phyloP scores from a whole-genome alignment of 371 early-diverging fungal species.

The Chytridium lagenaria region DNA sequence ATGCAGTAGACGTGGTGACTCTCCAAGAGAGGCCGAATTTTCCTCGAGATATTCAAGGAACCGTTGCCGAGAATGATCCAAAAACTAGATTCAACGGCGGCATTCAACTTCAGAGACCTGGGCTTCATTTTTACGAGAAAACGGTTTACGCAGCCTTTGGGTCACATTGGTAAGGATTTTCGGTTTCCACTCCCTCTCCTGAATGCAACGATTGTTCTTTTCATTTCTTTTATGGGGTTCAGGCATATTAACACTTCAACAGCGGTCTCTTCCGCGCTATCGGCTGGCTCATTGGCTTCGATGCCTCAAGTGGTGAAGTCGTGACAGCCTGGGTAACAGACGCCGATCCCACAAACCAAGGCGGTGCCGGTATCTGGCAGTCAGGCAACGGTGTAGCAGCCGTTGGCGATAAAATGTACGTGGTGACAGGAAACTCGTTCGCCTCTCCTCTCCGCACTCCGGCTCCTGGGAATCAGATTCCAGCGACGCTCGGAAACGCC shows the following conservation, averaged over 20 bases:
- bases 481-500: constrained; percentile 8
- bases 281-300: constrained; percentile 26
- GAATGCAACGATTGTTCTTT: not conserved
- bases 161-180: constrained; percentile 15
- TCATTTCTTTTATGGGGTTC: not conserved
- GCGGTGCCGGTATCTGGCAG: constrained; percentile 19
- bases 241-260: not conserved
- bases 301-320: constrained; percentile 2
- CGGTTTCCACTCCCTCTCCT: not conserved
- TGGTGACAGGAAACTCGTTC: not conserved
- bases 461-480: not conserved
- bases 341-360: not conserved
- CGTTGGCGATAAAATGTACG: not conserved
- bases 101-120: constrained; percentile 20
- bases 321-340: constrained; percentile 9
- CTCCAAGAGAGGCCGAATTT: constrained; percentile 1
- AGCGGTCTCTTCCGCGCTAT: constrained; percentile 23
- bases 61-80: constrained; percentile 17
- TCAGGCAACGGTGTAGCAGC: constrained; percentile 15
- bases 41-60: not conserved
- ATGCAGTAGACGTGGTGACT: constrained; percentile 11
- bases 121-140: not conserved
- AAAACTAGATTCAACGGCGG: constrained; percentile 9
- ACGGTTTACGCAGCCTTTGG: constrained; percentile 20
- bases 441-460: not conserved